Evolutionary conservation across 768 basidiomycete species (phyloP).

Genomic region (Amylocystis lapponica): DNA sequence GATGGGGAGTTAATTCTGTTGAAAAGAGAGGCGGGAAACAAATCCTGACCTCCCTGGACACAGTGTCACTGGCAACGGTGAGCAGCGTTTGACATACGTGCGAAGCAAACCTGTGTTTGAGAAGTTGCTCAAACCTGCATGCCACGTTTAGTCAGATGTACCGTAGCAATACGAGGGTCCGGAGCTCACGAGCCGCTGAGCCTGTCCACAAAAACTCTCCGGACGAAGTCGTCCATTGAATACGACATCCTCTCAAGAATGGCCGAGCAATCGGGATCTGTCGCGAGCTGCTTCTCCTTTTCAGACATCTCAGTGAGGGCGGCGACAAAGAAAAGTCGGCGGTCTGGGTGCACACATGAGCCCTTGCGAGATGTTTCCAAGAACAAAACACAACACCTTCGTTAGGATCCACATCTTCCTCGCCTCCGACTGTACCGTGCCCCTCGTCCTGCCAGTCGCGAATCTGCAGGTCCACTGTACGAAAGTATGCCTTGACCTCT

Average conservation of each 20-base stretch:
- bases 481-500: conserved; percentile 90
- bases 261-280: conserved; percentile 90
- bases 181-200: conserved; percentile 79
- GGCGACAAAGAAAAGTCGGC: conserved; percentile 27
- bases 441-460: conserved; percentile 74
- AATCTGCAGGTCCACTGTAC: conserved; percentile 83
- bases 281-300: conserved; percentile 86
- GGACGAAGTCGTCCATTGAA: conserved; percentile 96
- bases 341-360: conserved; percentile 7
- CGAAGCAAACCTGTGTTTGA: conserved; percentile 85
- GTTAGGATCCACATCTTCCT: conserved; percentile 54
- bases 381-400: conserved; percentile 44
- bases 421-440: conserved; percentile 33
- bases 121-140: conserved; percentile 54
- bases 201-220: conserved; percentile 84
- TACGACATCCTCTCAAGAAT: conserved; percentile 86
- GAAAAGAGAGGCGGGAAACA: background rate
- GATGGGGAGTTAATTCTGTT: background rate
- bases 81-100: conserved; percentile 94
- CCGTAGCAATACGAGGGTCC: background rate
- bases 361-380: background rate
- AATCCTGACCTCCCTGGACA: conserved; percentile 58
- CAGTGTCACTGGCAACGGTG: conserved; percentile 54
- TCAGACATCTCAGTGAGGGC: conserved; percentile 80
- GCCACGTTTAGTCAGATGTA: conserved; percentile 7